Evolutionary conservation across 2,329 filamentous ascomycete species (phyloP).

Genomic region (Neofusicoccum sp.): DNA sequence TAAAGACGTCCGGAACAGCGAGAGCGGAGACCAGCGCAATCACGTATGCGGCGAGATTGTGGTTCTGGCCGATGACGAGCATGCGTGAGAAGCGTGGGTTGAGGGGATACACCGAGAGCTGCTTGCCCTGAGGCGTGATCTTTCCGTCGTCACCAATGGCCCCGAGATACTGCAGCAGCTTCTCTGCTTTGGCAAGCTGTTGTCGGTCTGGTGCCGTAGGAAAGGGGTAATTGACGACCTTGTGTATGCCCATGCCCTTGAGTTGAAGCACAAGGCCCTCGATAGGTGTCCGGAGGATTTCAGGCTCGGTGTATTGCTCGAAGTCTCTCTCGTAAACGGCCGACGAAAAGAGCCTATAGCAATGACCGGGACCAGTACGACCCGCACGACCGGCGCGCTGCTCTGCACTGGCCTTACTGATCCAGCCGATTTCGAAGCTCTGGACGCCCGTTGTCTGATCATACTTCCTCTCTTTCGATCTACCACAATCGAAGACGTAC

Average conservation of each 20-base stretch:
- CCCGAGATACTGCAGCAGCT: conserved; percentile 78
- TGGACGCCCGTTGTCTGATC: conserved; percentile 88
- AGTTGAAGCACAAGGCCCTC: conserved; percentile 87
- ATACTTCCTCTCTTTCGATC: conserved; percentile 88
- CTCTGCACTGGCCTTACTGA: conserved; percentile 92
- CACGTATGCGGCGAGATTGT: conserved; percentile 79
- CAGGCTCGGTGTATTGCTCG: conserved; percentile 78
- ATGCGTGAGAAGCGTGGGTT: conserved; percentile 90
- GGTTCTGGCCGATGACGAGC: conserved; percentile 79
- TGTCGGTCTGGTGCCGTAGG: conserved; percentile 81
- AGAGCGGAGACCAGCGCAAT: conserved; percentile 85
- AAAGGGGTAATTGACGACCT: conserved; percentile 92
- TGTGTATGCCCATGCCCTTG: conserved; percentile 89
- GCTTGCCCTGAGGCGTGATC: conserved; percentile 74
- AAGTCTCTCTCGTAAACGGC: conserved; percentile 93
- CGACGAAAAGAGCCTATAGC: conserved; percentile 90
- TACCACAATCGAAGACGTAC: conserved; percentile 93
- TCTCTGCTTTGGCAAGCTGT: conserved; percentile 79
- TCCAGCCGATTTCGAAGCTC: conserved; percentile 93
- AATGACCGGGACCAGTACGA: conserved; percentile 92
- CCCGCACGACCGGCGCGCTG: conserved; percentile 92
- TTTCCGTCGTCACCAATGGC: conserved; percentile 70
- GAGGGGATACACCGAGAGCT: conserved; percentile 85
- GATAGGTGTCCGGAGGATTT: conserved; percentile 86
- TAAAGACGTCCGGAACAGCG: conserved; percentile 83